These are phyloP conservation scores for Hypericum androsaemum DNA, from an alignment of 345 rosid species.

Conservation along the genomic window DNA sequence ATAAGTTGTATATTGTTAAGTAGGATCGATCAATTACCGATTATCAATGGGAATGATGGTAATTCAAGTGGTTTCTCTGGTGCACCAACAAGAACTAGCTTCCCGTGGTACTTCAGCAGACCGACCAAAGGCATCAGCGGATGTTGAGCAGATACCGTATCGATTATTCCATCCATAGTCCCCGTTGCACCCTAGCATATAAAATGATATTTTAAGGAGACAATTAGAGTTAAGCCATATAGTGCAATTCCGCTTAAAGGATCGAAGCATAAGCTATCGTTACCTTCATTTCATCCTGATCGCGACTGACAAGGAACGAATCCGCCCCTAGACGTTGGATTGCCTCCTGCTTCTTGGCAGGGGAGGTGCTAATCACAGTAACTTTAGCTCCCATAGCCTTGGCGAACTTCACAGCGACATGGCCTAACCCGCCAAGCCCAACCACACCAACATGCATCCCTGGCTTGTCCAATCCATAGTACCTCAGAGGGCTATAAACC, in stretches of 20 bases:
- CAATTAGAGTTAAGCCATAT: no score
- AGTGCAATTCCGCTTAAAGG: no score
- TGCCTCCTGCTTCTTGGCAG: conserved; percentile 1
- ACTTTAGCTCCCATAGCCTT: conserved; percentile 5
- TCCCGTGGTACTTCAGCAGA: conserved; percentile 43
- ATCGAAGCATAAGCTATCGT: neutral
- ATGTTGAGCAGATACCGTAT: conserved; percentile 44
- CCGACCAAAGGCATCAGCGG: conserved; percentile 33
- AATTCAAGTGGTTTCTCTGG: conserved; percentile 40
- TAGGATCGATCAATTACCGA: conserved; percentile 17
- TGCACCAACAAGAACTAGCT: conserved; percentile 40
- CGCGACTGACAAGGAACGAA: conserved; percentile 1
- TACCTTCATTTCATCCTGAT: conserved; percentile 1
- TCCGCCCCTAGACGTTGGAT: neutral
- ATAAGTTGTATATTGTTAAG: no score
- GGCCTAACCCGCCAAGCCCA: conserved; percentile 3
- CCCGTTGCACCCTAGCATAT: no score
- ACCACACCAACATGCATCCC: no score
- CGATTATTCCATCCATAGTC: conserved; percentile 39
- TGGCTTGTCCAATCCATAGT: no score
- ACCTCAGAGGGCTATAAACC: no score
- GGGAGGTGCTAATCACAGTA: conserved; percentile 2
- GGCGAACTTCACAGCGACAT: neutral
- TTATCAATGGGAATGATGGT: conserved; percentile 19
- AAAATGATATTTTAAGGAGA: no score